These are phyloP conservation scores for Phlyctochytrium bullatum DNA, from an alignment of 192 early-diverging fungal genomes.

Conservation along the genomic window DNA sequence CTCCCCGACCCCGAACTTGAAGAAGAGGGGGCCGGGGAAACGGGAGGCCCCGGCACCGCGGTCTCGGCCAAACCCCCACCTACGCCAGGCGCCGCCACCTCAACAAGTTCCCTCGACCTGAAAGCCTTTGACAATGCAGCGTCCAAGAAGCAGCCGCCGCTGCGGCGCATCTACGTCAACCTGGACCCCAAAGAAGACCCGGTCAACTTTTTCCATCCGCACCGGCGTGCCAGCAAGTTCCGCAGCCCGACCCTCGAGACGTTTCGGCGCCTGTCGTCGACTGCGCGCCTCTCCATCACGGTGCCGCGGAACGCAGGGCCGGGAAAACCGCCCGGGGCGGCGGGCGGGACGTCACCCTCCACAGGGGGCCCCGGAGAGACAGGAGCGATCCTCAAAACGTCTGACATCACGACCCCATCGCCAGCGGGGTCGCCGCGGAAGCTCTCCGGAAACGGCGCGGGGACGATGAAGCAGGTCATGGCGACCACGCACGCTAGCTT, in stretches of 20 bases:
- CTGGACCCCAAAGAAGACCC: background rate
- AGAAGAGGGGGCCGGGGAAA: background rate
- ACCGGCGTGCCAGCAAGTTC: background rate
- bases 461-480: background rate
- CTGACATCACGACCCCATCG: background rate
- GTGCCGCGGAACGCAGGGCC: no score
- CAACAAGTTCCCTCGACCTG: constrained; percentile 2
- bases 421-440: no score
- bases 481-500: no score
- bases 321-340: no score
- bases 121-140: background rate
- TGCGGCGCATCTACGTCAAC: background rate
- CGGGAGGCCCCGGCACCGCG: background rate
- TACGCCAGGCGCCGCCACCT: background rate
- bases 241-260: background rate
- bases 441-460: background rate
- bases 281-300: background rate
- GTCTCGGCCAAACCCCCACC: background rate
- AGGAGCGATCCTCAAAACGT: background rate
- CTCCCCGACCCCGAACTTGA: background rate
- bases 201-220: background rate
- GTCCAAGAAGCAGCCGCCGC: background rate
- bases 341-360: background rate
- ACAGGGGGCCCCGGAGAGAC: background rate
- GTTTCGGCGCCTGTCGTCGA: background rate